Percentiles rank a stretch among this genome's conserved stretches.
phyloP scores from a whole-genome alignment of 1,284 basidiomycete genomes.

The Mycosarcoma maydis region DNA sequence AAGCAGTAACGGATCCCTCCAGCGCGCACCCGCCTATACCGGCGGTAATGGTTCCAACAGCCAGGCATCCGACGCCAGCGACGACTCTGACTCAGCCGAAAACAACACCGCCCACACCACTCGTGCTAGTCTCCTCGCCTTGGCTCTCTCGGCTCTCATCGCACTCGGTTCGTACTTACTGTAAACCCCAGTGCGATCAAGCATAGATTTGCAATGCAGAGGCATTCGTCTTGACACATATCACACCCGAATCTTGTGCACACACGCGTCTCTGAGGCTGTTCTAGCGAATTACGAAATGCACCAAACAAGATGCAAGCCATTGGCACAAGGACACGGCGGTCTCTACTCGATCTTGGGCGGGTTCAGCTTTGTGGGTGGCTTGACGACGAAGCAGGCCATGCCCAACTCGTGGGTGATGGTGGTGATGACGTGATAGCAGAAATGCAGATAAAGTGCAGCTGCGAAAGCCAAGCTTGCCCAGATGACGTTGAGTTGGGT shows the following conservation, averaged over 20 bases:
- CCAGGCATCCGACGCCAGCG: constrained; percentile 12
- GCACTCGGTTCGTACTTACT: too few species aligned
- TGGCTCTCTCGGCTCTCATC: too few species aligned
- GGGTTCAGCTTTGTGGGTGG: constrained; percentile 35
- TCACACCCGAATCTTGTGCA: too few species aligned
- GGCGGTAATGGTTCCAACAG: constrained; percentile 56
- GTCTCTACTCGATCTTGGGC: too few species aligned
- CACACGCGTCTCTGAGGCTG: too few species aligned
- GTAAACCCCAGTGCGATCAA: too few species aligned
- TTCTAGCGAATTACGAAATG: too few species aligned
- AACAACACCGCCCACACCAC: not conserved
- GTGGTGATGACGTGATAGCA: constrained; percentile 60
- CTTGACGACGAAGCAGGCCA: constrained; percentile 50
- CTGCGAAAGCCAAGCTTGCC: constrained; percentile 75
- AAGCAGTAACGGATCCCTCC: constrained; percentile 36
- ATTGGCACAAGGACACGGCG: too few species aligned
- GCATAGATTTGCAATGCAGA: too few species aligned
- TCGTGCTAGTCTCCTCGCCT: too few species aligned
- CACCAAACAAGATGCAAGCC: too few species aligned
- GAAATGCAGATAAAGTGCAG: constrained; percentile 81
- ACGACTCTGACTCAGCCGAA: not conserved
- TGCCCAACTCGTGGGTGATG: constrained; percentile 57
- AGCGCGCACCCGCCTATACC: constrained; percentile 44
- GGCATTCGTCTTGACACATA: too few species aligned
- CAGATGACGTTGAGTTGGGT: constrained; percentile 77